Evolutionary conservation across 2,329 filamentous ascomycete genomes (phyloP).

Genomic region (Pseudocercospora eumusae): DNA sequence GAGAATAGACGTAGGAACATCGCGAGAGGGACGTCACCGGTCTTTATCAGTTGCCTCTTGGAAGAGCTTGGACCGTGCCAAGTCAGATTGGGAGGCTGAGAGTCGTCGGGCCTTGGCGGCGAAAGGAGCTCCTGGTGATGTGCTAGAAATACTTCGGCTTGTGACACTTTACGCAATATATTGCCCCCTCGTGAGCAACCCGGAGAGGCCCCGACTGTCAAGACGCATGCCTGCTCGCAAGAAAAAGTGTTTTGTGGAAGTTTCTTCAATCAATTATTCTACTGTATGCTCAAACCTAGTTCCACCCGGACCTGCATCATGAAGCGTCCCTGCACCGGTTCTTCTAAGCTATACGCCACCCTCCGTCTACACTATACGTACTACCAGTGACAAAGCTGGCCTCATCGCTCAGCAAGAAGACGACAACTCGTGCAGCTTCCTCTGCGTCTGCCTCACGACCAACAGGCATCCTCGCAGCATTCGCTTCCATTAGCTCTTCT

Average conservation of each 20-base stretch:
- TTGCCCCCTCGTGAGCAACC: background rate
- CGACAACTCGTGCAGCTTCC: background rate
- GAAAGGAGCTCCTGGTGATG: background rate
- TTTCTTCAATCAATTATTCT: too few species aligned
- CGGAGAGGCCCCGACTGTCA: background rate
- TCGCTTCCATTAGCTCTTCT: too few species aligned
- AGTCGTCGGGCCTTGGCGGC: background rate
- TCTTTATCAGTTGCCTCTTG: background rate
- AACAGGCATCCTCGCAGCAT: background rate
- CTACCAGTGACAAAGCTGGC: background rate
- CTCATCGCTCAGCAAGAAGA: background rate
- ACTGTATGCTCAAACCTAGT: background rate
- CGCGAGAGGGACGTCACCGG: background rate
- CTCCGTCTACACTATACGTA: background rate
- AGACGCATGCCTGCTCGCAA: background rate
- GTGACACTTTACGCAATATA: background rate
- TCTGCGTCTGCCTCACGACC: background rate
- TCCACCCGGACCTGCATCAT: background rate
- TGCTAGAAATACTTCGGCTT: background rate
- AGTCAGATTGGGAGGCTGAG: background rate
- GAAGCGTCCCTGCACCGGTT: too few species aligned
- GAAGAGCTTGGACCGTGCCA: background rate
- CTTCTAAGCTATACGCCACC: background rate
- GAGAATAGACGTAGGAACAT: too few species aligned
- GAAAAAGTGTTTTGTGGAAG: background rate